A percentile compares a stretch with the other conserved stretches of the same genome.
Conservation (phyloP, 345 rosid genomes). For the Boechera stricta region DNA sequence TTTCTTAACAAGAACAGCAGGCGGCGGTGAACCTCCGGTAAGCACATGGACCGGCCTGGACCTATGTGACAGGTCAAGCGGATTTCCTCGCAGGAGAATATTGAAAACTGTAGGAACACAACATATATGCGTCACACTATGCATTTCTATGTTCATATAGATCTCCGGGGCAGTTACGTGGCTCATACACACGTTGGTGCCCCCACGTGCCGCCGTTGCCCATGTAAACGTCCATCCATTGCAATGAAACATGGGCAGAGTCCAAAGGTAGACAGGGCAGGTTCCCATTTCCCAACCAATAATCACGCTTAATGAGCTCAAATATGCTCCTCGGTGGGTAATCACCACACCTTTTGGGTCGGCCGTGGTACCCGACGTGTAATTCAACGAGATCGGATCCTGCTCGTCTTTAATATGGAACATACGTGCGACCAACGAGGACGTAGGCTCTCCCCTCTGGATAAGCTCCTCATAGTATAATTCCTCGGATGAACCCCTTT, state of each 20-base stretch:
- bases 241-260: slow-evolving; percentile 89
- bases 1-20: slow-evolving; percentile 55
- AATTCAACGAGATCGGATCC: slow-evolving; percentile 79
- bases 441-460: slow-evolving; percentile 43
- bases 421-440: slow-evolving; percentile 22
- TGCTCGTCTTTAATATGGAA: slow-evolving; percentile 52
- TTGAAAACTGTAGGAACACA: slow-evolving; percentile 77
- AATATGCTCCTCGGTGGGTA: slow-evolving; percentile 81
- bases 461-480: slow-evolving; percentile 60
- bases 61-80: slow-evolving; percentile 34
- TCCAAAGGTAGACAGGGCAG: slow-evolving; percentile 73
- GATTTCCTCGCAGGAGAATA: slow-evolving; percentile 50
- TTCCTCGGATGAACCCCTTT: not conserved
- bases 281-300: slow-evolving; percentile 55
- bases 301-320: slow-evolving; percentile 57
- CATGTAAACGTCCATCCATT: slow-evolving; percentile 85
- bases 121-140: slow-evolving; percentile 77
- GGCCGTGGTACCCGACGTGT: slow-evolving; percentile 86
- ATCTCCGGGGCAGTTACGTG: slow-evolving; percentile 59
- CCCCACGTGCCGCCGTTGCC: slow-evolving; percentile 85
- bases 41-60: slow-evolving; percentile 55
- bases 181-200: slow-evolving; percentile 74
- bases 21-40: slow-evolving; percentile 87
- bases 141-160: slow-evolving; percentile 55
- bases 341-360: slow-evolving; percentile 83